Percentiles rank a stretch among this genome's conserved stretches.
Evolutionary conservation across 352 stramenopile genomes (phyloP).

Genomic region (Peronospora farinosa): DNA sequence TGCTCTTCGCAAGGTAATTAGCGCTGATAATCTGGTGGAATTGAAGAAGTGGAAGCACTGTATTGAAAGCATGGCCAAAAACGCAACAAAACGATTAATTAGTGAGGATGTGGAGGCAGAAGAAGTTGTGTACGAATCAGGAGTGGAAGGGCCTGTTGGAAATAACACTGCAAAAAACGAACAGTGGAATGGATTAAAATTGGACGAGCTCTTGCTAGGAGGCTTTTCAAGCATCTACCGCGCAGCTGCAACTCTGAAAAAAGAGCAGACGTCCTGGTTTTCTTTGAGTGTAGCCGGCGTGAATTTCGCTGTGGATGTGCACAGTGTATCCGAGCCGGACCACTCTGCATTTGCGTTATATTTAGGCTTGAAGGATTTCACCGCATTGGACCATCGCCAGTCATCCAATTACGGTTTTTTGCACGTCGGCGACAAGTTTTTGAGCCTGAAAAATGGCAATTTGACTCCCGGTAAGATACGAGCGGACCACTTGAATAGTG

Average conservation of each 20-base stretch:
- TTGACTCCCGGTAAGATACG: conserved; percentile 63
- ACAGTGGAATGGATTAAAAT: conserved; percentile 20
- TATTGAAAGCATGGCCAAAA: conserved; percentile 53
- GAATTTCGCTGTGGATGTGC: conserved; percentile 54
- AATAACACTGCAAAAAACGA: conserved; percentile 13
- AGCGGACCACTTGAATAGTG: conserved; percentile 52
- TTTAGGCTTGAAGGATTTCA: conserved; percentile 52
- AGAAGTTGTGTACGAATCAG: conserved; percentile 26
- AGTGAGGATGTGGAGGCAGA: conserved; percentile 34
- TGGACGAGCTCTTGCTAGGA: conserved; percentile 54
- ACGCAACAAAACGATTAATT: conserved; percentile 27
- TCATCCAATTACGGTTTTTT: conserved; percentile 66
- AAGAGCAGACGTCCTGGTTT: conserved; percentile 60
- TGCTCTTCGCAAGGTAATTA: conserved; percentile 53
- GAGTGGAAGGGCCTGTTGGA: conserved; percentile 12
- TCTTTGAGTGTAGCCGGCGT: conserved; percentile 63
- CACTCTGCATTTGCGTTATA: conserved; percentile 57
- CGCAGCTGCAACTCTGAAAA: conserved; percentile 36
- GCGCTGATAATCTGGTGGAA: conserved; percentile 46
- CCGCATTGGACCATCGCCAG: conserved; percentile 60
- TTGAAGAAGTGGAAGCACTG: conserved; percentile 67
- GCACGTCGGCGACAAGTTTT: conserved; percentile 79
- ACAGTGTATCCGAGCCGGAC: conserved; percentile 57
- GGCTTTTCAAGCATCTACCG: conserved; percentile 73
- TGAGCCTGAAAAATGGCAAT: conserved; percentile 69